Conservation (phyloP, 1,139 yeast genomes). For the Meyerozyma carpophila region DNA sequence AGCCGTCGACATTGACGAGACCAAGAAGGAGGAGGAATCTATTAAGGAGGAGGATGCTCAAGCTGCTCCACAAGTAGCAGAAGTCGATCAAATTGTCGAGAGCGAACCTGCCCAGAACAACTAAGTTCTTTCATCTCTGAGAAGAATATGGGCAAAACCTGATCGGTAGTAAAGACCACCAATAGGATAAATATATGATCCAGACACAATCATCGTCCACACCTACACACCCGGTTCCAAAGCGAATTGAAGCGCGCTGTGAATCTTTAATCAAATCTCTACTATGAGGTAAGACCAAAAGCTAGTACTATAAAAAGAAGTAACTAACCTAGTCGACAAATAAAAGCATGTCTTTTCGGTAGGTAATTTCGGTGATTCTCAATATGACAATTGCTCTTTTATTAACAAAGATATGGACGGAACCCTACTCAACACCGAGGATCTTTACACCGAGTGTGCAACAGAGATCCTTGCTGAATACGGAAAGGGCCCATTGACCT, state of each 20-base stretch:
- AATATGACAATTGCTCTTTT: constrained; percentile 4
- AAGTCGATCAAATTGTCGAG: constrained; percentile 11
- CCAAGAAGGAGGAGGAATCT: background rate
- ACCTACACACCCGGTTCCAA: background rate
- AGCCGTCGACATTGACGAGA: constrained; percentile 2
- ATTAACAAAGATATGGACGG: constrained; percentile 81
- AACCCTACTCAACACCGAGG: constrained; percentile 83
- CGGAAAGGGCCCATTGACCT: constrained; percentile 75
- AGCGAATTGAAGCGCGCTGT: background rate
- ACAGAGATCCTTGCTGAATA: constrained; percentile 58
- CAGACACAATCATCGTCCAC: background rate
- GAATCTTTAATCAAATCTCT: background rate
- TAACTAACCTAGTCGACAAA: constrained; percentile 11
- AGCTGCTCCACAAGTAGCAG: constrained; percentile 23
- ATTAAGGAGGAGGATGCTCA: constrained; percentile 1
- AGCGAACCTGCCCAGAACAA: constrained; percentile 1
- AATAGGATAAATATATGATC: background rate
- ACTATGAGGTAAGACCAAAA: background rate
- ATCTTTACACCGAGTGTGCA: constrained; percentile 74
- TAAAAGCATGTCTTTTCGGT: constrained; percentile 86
- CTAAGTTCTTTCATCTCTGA: background rate
- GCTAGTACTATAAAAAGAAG: background rate
- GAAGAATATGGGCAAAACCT: background rate
- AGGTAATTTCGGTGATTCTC: constrained; percentile 17
- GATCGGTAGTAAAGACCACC: background rate